Percentiles rank a stretch among this genome's conserved stretches.
Conservation (phyloP, 129 eudicot genomes). For the Lactuca sativa region DNA sequence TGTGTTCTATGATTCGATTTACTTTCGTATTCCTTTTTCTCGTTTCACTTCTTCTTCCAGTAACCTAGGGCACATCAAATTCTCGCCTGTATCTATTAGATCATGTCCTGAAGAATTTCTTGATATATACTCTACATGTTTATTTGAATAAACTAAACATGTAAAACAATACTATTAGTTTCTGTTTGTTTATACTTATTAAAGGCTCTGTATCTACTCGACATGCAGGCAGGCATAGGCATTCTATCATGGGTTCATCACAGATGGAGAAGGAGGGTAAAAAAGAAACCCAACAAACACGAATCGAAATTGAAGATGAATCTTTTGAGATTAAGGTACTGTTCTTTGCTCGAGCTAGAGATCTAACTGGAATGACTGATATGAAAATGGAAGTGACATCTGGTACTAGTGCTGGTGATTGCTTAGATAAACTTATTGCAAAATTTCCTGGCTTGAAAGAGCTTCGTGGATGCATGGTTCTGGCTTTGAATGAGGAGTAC, state of each 20-base stretch:
- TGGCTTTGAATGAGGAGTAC: conserved; percentile 95
- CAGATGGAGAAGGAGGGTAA: conserved; percentile 17
- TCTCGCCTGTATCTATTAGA: too few relatives aligned
- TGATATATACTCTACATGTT: neutral
- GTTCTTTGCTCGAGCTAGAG: conserved; percentile 96
- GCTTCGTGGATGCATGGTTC: conserved; percentile 78
- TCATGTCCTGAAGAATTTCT: too few relatives aligned
- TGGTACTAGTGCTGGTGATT: conserved; percentile 75
- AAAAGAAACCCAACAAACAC: conserved; percentile 12
- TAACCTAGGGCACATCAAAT: neutral
- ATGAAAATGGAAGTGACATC: conserved; percentile 60
- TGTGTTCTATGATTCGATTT: conserved; percentile 7
- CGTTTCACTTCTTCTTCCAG: neutral
- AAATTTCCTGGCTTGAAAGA: conserved; percentile 73
- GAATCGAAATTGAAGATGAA: conserved; percentile 19
- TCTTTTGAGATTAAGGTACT: conserved; percentile 58
- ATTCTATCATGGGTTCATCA: conserved; percentile 26
- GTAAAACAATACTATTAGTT: too few relatives aligned
- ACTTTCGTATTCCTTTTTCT: neutral
- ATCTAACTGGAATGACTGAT: conserved; percentile 71
- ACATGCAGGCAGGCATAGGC: neutral
- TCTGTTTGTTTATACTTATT: too few relatives aligned
- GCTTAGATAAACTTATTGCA: conserved; percentile 60
- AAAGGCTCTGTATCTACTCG: neutral
- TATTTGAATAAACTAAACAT: too few relatives aligned